Percentiles rank a stretch among this genome's conserved stretches.
phyloP scores from a whole-genome alignment of 257 asterid genomes.

The Nicotiana benthamiana region DNA sequence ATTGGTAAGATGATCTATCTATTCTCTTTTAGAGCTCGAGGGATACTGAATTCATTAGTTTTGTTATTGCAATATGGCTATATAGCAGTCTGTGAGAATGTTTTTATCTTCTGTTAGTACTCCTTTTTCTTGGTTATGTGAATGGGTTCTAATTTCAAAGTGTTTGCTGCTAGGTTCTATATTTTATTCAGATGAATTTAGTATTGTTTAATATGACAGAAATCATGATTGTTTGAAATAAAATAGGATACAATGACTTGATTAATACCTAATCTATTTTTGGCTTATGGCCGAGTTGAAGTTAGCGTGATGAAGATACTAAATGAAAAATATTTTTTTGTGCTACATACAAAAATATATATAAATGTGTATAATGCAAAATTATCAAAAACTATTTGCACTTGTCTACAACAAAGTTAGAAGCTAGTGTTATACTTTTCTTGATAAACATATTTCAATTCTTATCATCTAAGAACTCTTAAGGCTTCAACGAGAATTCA shows the following conservation, averaged over 20 bases:
- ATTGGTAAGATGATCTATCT: too few relatives aligned
- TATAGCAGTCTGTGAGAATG: too few relatives aligned
- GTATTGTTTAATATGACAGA: too few relatives aligned
- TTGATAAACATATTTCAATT: not conserved
- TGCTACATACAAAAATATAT: not conserved
- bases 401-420: not conserved
- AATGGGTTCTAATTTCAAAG: too few relatives aligned
- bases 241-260: not conserved
- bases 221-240: not conserved
- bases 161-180: too few relatives aligned
- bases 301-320: not conserved
- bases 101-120: too few relatives aligned
- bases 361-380: not conserved
- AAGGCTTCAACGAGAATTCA: not conserved
- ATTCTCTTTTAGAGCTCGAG: too few relatives aligned
- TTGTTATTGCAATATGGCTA: too few relatives aligned
- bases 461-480: not conserved
- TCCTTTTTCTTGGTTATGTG: not conserved
- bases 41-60: too few relatives aligned
- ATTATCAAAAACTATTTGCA: not conserved
- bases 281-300: not conserved
- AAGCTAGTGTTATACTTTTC: not conserved
- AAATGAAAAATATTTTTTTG: not conserved
- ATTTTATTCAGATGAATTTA: too few relatives aligned
- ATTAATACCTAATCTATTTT: not conserved